Conservation (phyloP, 2,329 filamentous ascomycete genomes). For the Pseudopyricularia cyperi region DNA sequence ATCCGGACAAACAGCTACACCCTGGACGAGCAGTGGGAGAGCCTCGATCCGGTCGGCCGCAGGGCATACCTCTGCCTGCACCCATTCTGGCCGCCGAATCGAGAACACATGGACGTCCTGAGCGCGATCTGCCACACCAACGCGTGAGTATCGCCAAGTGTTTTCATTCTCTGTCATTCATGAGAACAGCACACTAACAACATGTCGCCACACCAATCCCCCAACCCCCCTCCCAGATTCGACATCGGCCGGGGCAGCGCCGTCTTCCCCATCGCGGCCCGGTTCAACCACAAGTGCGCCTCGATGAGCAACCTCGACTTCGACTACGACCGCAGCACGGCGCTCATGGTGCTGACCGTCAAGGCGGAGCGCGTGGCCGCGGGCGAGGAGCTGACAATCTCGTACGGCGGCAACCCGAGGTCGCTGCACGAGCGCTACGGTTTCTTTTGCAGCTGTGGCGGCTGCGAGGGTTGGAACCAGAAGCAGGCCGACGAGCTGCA, state of each 20-base stretch:
- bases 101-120: conserved; percentile 12
- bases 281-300: conserved; percentile 46
- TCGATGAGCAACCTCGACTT: conserved; percentile 29
- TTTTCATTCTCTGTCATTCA: background rate
- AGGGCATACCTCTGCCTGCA: conserved; percentile 24
- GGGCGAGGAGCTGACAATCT: conserved; percentile 11
- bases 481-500: conserved; percentile 2
- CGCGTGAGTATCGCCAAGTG: conserved; percentile 20
- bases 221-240: conserved; percentile 10
- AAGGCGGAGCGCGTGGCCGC: conserved; percentile 3
- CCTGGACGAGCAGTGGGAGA: conserved; percentile 21
- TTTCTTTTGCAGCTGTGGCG: conserved; percentile 11
- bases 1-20: conserved; percentile 17
- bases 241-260: conserved; percentile 12
- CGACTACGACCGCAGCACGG: conserved; percentile 18
- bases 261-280: conserved; percentile 36
- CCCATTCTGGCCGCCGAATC: conserved; percentile 8
- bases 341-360: conserved; percentile 27
- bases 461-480: conserved; percentile 6
- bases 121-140: conserved; percentile 31
- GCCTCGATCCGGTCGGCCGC: conserved; percentile 17
- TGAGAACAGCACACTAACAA: background rate
- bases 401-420: conserved; percentile 10
- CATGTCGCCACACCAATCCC: background rate
- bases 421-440: conserved; percentile 9